These are phyloP conservation scores for Rhizoclosmatium sp. DNA, from an alignment of 192 early-diverging fungal genomes.

Conservation along the genomic window DNA sequence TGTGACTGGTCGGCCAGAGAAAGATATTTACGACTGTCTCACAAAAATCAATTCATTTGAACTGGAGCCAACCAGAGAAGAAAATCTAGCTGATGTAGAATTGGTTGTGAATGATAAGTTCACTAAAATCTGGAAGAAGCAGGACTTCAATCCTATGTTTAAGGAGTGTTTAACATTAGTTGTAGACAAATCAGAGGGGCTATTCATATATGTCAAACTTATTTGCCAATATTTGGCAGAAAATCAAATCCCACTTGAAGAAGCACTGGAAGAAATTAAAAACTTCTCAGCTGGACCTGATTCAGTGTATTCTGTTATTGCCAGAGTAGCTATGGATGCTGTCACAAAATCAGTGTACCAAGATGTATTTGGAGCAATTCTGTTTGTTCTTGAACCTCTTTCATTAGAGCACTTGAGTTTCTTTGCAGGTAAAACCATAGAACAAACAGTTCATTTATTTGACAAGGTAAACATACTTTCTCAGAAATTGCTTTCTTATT, in stretches of 20 bases:
- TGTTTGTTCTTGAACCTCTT: background rate
- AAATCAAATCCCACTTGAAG: background rate
- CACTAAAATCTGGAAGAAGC: background rate
- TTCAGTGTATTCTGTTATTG: background rate
- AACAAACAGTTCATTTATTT: background rate
- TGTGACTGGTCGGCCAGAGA: slow-evolving; percentile 28
- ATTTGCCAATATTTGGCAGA: background rate
- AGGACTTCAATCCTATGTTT: background rate
- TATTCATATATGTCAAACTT: slow-evolving; percentile 27
- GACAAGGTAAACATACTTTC: background rate
- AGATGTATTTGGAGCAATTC: background rate
- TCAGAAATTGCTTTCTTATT: background rate
- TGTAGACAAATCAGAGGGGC: slow-evolving; percentile 33
- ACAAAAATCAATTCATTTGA: background rate
- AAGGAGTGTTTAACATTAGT: background rate
- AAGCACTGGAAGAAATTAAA: background rate
- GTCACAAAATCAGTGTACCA: background rate
- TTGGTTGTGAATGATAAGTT: background rate
- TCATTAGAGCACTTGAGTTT: background rate
- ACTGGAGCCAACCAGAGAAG: background rate
- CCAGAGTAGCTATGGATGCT: background rate
- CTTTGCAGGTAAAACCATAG: background rate
- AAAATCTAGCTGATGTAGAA: slow-evolving; percentile 12
- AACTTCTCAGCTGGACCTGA: slow-evolving; percentile 8
- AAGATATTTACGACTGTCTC: slow-evolving; percentile 23